Base-by-base conservation (phyloP, 2,329 filamentous ascomycete species). In the Pleoardoris graminearum region DNA sequence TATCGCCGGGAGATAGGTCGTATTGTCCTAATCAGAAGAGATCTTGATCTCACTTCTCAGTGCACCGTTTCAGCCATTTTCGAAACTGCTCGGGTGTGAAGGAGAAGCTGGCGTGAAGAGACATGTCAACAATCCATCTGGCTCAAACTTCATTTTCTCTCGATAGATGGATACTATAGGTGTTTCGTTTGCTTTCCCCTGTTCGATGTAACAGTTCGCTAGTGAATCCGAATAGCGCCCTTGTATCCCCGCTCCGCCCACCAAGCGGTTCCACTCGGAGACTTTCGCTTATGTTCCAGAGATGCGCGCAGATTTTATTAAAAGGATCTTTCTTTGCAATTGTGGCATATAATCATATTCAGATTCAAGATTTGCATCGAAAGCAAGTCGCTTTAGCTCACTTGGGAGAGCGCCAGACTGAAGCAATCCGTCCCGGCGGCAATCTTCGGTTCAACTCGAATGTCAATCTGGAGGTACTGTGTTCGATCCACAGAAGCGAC, bases 341-440 rank as follows among this genome's bases (percentile, higher is more conserved):
- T n/a, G n/a, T n/a, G n/a, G 30, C 7, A 27, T 36, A 45, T 25
- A 35, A n/a, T 33, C 23, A 23, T 3, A 21, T 3, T 21, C 10
- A 16, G 7, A 14, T 3, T 25, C 37, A 38, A 29, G 7, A 44
- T 2, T 16, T 25, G 25, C 44, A 37, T 45, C 42, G 35, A 45
- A 4, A 17, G 7, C 10, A 30, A 39, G 48, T 51, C 48, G 48
- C 48, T 51, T 51, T 51, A 51, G 48, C 48, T 51, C 48, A 51
- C 48, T 51, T 51, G 48, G 48, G 48, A 51, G 48, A 51, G 48
- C 48, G 48, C 48, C 48, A 51, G 48, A 51, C 48, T 51, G 48
- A 51, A 51, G 48, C 32, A 37, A 51, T 51, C 35, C 48, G 42
- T 22, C 23, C 6, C 33, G 16, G 33, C 44, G 44, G 44, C 44